Percentiles rank a stretch among this genome's conserved stretches.
Evolutionary conservation across 2,329 filamentous ascomycete species (phyloP).

Genomic region (Clathrospora elynae): DNA sequence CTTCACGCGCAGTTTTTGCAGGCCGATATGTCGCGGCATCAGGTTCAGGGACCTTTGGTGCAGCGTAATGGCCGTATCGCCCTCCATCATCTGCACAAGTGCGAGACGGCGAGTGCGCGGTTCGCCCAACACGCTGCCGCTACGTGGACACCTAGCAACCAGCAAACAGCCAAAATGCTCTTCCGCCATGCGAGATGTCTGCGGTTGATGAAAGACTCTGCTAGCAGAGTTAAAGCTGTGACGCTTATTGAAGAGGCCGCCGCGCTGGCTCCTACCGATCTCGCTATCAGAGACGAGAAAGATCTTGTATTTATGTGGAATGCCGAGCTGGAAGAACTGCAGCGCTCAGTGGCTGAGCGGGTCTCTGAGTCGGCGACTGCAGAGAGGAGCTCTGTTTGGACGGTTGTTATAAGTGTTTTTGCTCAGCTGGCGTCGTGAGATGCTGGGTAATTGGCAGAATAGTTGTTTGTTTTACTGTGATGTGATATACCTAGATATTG

Average conservation of each 20-base stretch:
- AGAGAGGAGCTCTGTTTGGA: slow-evolving; percentile 2
- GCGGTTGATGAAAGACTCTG: slow-evolving; percentile 20
- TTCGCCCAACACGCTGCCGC: slow-evolving; percentile 32
- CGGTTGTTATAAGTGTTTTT: not conserved
- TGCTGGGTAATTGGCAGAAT: no score
- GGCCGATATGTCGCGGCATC: slow-evolving; percentile 27
- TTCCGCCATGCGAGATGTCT: slow-evolving; percentile 30
- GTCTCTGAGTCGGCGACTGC: not conserved
- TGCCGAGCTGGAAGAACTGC: slow-evolving; percentile 17
- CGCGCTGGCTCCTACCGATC: slow-evolving; percentile 24
- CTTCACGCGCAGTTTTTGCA: slow-evolving; percentile 32
- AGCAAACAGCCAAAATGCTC: slow-evolving; percentile 33
- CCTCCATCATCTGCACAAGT: slow-evolving; percentile 26
- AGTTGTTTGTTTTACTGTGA: no score
- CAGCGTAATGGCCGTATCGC: slow-evolving; percentile 23
- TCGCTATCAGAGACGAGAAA: slow-evolving; percentile 28
- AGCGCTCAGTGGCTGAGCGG: slow-evolving; percentile 6
- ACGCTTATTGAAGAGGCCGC: slow-evolving; percentile 26
- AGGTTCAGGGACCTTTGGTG: slow-evolving; percentile 1
- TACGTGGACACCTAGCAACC: slow-evolving; percentile 32
- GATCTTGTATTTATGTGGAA: slow-evolving; percentile 24
- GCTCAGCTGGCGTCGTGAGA: slow-evolving; percentile 15
- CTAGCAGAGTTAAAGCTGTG: slow-evolving; percentile 18
- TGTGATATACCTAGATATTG: no score
- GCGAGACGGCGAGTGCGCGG: slow-evolving; percentile 28